These are phyloP conservation scores for Inonotus obliquus DNA, from an alignment of 1,284 basidiomycete species.

Conservation along the genomic window DNA sequence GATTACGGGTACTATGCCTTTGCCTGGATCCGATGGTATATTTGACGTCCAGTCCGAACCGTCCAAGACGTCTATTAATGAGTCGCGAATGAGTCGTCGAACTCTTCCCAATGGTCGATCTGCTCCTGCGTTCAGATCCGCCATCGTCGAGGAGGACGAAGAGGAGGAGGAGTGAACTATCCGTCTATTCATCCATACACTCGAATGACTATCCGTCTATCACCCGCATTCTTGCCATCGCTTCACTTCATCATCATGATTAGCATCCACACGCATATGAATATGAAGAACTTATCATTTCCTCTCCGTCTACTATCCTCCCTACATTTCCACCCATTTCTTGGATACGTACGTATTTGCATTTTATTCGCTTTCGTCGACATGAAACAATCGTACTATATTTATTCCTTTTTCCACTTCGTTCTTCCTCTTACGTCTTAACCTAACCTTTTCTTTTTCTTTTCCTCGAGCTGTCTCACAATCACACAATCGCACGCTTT, in stretches of 20 bases:
- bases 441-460: not conserved
- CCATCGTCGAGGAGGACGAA: slow-evolving; percentile 76
- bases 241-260: too few species aligned
- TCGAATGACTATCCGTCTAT: not conserved
- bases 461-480: not conserved
- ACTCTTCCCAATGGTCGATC: slow-evolving; percentile 59
- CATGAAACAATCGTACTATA: not conserved
- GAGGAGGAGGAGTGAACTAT: slow-evolving; percentile 43
- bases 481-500: not conserved
- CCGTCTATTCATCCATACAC: not conserved
- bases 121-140: slow-evolving; percentile 54
- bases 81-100: slow-evolving; percentile 46
- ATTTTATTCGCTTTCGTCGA: not conserved
- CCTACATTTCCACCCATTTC: not conserved
- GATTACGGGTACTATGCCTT: slow-evolving; percentile 50
- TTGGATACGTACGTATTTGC: not conserved
- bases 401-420: not conserved
- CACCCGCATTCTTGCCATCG: too few species aligned
- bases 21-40: slow-evolving; percentile 40
- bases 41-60: slow-evolving; percentile 35
- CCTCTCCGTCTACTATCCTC: not conserved
- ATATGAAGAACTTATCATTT: not conserved
- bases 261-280: too few species aligned
- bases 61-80: slow-evolving; percentile 20
- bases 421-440: not conserved